Evolutionary conservation across 2,329 filamentous ascomycete genomes (phyloP), one percentile per base, ranked within the genome.

Genomic region (Verticillium isaacii): DNA sequence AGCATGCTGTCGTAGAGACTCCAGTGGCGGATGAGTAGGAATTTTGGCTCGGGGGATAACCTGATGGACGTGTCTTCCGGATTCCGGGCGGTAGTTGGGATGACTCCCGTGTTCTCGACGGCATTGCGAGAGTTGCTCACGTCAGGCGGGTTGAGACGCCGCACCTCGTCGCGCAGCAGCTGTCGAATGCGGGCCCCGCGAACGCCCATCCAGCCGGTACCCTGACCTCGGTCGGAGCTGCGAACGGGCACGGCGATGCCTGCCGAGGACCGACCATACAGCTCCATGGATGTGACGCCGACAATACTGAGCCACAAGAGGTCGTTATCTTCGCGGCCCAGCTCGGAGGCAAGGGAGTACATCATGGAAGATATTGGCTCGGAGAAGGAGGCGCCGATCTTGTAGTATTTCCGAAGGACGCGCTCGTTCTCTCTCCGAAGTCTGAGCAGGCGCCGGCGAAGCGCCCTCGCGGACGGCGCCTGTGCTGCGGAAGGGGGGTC

Each of bases 1-100:
- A 98, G 83, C 95, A 99, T 98, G 73, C 93, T 97, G 71, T 99
- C 95, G 74, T 98, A 98, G 15, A 99, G 81, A 68, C 92, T 97
- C 95, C 95, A 99, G 73, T 99, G 95, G 37, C 95, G 84, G 60
- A 98, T 91, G 0, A 99, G 85, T 32, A 98, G 84, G 68, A 99
- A 97, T 50, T 91, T 90, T 11, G 95, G 96, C 71, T 99, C 95
- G 0, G 95, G 95, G 0, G 93, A 97, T 45, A 99, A 80, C 25
- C 93, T 88, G 67, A 99, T 98, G 58, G 92, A 90, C 11, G 88
- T 96, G 74, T 99, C 95, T 60, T 93, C 94, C 6, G 95, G 92
- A 65, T 90, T 95, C 64, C 90, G 84, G 8, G 93, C 93, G 25
- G 92, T 93, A 0, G 92, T 97, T 8, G 92, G 93, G 60, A 97